A percentile compares a stretch with the other conserved stretches of the same genome.
phyloP scores from a whole-genome alignment of 441 rosid genomes.

The Mallotus repandus region DNA sequence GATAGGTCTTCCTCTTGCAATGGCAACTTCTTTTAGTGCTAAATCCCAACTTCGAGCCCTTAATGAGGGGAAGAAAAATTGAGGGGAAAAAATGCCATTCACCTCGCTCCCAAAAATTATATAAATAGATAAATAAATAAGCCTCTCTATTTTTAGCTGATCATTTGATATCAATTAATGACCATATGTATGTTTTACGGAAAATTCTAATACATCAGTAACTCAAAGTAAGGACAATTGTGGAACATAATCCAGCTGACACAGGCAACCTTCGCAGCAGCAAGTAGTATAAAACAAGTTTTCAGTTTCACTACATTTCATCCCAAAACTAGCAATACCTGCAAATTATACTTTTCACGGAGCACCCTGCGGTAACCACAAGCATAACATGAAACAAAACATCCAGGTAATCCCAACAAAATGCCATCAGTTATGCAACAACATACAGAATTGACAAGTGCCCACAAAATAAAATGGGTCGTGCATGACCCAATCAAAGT shows the following conservation, averaged over 20 bases:
- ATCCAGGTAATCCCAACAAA: slow-evolving; percentile 79
- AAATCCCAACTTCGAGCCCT: too few species aligned
- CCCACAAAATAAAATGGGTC: slow-evolving; percentile 75
- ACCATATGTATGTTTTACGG: too few species aligned
- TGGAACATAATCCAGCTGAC: slow-evolving; percentile 1
- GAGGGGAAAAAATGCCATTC: too few species aligned
- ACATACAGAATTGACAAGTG: slow-evolving; percentile 60
- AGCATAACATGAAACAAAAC: slow-evolving; percentile 84
- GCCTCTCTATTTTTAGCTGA: too few species aligned
- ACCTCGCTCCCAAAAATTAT: too few species aligned
- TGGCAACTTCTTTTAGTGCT: too few species aligned
- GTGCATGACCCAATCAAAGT: slow-evolving; percentile 75
- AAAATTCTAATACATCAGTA: neutral
- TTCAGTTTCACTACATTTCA: neutral
- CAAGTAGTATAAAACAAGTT: neutral
- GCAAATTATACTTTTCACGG: slow-evolving; percentile 68
- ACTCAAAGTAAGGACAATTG: slow-evolving; percentile 1
- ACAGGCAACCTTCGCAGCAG: neutral
- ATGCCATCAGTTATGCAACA: slow-evolving; percentile 73
- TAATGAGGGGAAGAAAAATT: too few species aligned
- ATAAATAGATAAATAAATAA: too few species aligned
- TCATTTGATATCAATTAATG: neutral
- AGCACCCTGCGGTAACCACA: slow-evolving; percentile 78
- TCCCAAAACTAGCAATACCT: slow-evolving; percentile 40
- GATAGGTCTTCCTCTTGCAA: too few species aligned